Percentiles rank a stretch among this genome's conserved stretches.
These are phyloP conservation scores for Apiotrichum brassicae DNA, from an alignment of 1,284 basidiomycete genomes.

Conservation along the genomic window DNA sequence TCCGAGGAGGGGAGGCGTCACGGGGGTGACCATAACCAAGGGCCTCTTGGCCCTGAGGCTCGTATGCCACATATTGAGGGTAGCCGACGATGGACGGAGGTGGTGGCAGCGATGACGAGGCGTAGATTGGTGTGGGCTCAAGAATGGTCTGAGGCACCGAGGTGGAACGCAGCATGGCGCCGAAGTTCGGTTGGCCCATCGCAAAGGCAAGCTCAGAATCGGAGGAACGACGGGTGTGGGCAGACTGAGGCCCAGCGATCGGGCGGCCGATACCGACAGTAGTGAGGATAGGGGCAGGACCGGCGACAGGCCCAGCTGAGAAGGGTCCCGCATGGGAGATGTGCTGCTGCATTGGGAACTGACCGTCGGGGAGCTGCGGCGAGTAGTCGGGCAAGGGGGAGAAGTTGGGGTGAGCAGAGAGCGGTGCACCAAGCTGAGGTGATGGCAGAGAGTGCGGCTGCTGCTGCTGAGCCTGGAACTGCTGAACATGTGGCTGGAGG, in stretches of 20 bases:
- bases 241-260: not conserved
- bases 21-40: slow-evolving; percentile 5
- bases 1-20: slow-evolving; percentile 9
- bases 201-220: slow-evolving; percentile 18
- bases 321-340: not conserved
- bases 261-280: slow-evolving; percentile 16
- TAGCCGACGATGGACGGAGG: slow-evolving; percentile 11
- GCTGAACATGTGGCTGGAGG: slow-evolving; percentile 2
- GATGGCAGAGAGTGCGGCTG: not conserved
- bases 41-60: not conserved
- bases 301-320: not conserved
- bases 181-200: slow-evolving; percentile 8
- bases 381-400: not conserved
- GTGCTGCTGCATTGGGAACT: not conserved
- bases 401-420: not conserved
- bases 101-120: slow-evolving; percentile 1
- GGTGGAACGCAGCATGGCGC: slow-evolving; percentile 18
- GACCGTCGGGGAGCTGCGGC: not conserved
- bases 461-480: not conserved
- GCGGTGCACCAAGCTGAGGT: not conserved
- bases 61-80: slow-evolving; percentile 2
- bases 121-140: slow-evolving; percentile 6
- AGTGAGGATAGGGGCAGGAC: not conserved
- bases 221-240: slow-evolving; percentile 14
- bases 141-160: slow-evolving; percentile 13